These are phyloP conservation scores for Sporothrix pseudoabietina DNA, from an alignment of 2,329 filamentous ascomycete species.

Conservation along the genomic window DNA sequence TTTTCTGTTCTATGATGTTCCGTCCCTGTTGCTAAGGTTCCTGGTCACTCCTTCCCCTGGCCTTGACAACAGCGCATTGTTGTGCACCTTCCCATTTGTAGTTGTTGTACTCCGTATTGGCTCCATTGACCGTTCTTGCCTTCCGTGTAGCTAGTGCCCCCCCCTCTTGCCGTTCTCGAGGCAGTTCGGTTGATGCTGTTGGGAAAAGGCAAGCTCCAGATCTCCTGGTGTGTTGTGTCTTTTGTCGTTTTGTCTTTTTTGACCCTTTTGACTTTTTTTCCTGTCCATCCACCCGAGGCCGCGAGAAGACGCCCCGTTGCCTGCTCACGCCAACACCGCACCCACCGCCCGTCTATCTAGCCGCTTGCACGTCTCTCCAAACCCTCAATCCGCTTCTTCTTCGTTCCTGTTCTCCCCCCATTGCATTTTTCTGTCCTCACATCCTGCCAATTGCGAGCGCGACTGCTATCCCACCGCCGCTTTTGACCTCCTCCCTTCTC, in stretches of 20 bases:
- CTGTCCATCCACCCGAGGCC: constrained; percentile 31
- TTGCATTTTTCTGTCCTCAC: constrained; percentile 17
- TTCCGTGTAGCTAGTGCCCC: constrained; percentile 16
- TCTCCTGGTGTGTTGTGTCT: constrained; percentile 2
- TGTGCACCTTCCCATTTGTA: constrained; percentile 20
- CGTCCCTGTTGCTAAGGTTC: constrained; percentile 12
- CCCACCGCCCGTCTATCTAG: constrained; percentile 3
- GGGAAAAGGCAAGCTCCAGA: constrained; percentile 30
- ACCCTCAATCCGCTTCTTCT: constrained; percentile 16
- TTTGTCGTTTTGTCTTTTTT: not conserved
- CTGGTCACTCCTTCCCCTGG: constrained; percentile 10
- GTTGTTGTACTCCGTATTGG: not conserved
- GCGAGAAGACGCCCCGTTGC: constrained; percentile 6
- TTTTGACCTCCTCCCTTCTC: not conserved
- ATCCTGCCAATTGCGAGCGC: constrained; percentile 17
- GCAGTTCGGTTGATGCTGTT: constrained; percentile 30
- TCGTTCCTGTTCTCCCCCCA: not conserved
- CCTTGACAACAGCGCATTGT: constrained; percentile 16
- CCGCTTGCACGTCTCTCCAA: constrained; percentile 39
- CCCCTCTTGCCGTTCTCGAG: not conserved
- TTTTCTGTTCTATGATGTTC: constrained; percentile 14
- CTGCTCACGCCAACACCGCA: constrained; percentile 14
- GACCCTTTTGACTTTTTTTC: not conserved
- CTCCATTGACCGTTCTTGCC: constrained; percentile 1
- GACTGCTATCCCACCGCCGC: constrained; percentile 1